Evolutionary conservation across 2,329 filamentous ascomycete species (phyloP).

Genomic region (Blastomyces gilchristii): DNA sequence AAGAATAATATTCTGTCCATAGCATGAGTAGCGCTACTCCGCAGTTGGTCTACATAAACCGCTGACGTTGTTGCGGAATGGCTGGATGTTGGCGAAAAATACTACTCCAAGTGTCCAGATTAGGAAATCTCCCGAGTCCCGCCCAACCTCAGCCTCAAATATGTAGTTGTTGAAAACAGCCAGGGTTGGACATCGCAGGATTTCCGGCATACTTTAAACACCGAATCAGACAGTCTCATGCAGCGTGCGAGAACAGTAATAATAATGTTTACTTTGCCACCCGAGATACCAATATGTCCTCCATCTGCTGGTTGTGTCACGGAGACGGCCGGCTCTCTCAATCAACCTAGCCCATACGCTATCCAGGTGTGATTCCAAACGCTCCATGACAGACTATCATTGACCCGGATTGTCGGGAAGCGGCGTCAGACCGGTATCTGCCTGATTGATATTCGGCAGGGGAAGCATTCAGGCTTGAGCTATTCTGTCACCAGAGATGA

Average conservation of each 20-base stretch:
- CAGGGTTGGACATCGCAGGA: background rate
- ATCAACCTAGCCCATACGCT: background rate
- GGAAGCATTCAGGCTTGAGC: background rate
- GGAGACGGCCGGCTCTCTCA: background rate
- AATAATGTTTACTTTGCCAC: background rate
- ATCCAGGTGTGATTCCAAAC: background rate
- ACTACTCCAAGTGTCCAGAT: background rate
- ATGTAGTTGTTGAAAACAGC: background rate
- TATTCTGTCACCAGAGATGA: background rate
- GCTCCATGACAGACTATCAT: background rate
- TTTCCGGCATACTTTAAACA: background rate
- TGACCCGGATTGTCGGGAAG: slow-evolving; percentile 1
- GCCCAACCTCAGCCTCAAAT: background rate
- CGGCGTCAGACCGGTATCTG: background rate
- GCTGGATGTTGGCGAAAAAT: background rate
- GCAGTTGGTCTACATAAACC: background rate
- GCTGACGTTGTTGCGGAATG: background rate
- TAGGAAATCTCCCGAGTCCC: background rate
- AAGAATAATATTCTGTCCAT: no score
- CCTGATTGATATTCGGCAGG: background rate
- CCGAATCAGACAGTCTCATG: background rate
- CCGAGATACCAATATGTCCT: background rate
- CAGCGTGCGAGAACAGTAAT: background rate
- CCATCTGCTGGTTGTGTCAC: background rate
- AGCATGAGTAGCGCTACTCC: background rate